Percentiles rank a stretch among this genome's conserved stretches.
Evolutionary conservation across 2,329 filamentous ascomycete species (phyloP).

Genomic region (Calonectria crousiana): DNA sequence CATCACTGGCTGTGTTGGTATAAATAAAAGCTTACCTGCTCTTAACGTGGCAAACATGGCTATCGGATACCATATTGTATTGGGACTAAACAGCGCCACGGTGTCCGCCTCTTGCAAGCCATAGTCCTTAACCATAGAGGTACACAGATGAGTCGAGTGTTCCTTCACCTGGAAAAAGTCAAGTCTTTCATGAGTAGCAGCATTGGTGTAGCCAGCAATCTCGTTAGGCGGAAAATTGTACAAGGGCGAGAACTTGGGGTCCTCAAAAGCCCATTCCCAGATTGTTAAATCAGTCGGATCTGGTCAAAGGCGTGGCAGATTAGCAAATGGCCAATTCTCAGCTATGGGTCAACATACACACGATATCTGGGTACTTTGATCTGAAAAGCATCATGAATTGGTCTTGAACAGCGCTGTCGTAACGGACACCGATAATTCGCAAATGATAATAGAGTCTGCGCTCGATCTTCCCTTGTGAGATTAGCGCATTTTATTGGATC

Average conservation of each 20-base stretch:
- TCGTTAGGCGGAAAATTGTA: not conserved
- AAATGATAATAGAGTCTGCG: not conserved
- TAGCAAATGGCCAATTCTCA: not conserved
- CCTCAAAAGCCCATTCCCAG: constrained; percentile 26
- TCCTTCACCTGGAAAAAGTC: constrained; percentile 21
- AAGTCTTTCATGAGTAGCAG: constrained; percentile 6
- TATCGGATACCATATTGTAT: constrained; percentile 25
- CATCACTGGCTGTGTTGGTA: not conserved
- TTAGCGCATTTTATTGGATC: not conserved
- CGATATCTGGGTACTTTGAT: constrained; percentile 6
- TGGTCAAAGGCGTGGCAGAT: not conserved
- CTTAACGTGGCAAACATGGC: constrained; percentile 22
- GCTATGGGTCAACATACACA: not conserved
- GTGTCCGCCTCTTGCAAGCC: constrained; percentile 9
- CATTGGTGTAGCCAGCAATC: constrained; percentile 21
- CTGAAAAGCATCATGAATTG: not conserved
- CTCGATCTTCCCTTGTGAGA: not conserved
- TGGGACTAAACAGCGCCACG: constrained; percentile 12
- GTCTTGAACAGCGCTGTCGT: not conserved
- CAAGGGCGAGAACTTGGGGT: constrained; percentile 13
- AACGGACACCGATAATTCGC: not conserved
- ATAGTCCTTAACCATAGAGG: constrained; percentile 3
- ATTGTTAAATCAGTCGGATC: constrained; percentile 17
- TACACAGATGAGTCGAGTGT: constrained; percentile 13
- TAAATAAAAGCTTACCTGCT: constrained; percentile 5